Percentiles rank a stretch among this genome's conserved stretches.
These are phyloP conservation scores for Amanita molliuscula DNA, from an alignment of 768 basidiomycete genomes.

Conservation along the genomic window DNA sequence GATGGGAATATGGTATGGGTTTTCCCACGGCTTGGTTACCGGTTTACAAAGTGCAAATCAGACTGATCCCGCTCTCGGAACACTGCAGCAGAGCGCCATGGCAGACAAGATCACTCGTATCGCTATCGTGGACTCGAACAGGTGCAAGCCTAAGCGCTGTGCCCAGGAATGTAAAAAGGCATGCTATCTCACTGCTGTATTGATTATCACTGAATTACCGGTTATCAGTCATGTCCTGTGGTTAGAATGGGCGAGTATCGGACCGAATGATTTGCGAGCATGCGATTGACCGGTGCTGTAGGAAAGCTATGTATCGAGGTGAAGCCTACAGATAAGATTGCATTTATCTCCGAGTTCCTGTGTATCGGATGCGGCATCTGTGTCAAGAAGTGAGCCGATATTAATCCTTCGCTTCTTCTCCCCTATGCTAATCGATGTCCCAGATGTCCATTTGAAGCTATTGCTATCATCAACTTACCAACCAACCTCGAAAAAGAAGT, in stretches of 20 bases:
- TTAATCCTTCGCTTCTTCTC: neutral
- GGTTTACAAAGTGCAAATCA: neutral
- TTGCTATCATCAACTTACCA: slow-evolving; percentile 96
- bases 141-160: slow-evolving; percentile 94
- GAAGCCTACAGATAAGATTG: slow-evolving; percentile 90
- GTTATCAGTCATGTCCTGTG: slow-evolving; percentile 74
- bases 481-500: slow-evolving; percentile 95
- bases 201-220: slow-evolving; percentile 9
- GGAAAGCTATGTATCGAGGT: slow-evolving; percentile 99
- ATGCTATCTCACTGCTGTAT: slow-evolving; percentile 7
- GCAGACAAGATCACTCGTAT: slow-evolving; percentile 97
- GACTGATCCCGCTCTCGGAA: neutral
- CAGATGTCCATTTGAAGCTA: slow-evolving; percentile 99
- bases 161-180: slow-evolving; percentile 99
- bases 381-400: slow-evolving; percentile 79
- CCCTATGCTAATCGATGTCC: neutral
- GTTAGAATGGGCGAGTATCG: slow-evolving; percentile 81
- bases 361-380: slow-evolving; percentile 99
- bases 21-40: neutral
- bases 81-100: slow-evolving; percentile 30
- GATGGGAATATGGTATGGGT: neutral
- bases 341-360: slow-evolving; percentile 96
- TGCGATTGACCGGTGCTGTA: slow-evolving; percentile 18
- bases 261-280: slow-evolving; percentile 1
- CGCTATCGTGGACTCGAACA: slow-evolving; percentile 86